Conservation (phyloP, 331 rosid genomes). For the Cydonia oblonga region DNA sequence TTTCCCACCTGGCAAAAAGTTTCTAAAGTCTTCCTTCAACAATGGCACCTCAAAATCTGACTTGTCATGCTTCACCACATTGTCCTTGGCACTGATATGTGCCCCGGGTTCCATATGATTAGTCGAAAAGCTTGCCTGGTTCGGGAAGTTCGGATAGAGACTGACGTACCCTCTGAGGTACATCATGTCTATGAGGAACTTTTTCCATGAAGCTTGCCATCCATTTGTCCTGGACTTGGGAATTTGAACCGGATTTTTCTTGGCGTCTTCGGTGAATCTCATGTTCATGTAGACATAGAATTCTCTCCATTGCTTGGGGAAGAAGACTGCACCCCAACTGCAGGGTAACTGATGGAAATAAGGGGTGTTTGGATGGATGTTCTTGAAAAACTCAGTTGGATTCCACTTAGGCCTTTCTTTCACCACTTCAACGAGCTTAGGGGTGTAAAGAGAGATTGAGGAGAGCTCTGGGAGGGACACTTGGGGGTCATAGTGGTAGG, state of each 20-base stretch:
- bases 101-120: conserved; percentile 99
- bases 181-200: conserved; percentile 97
- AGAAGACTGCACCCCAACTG: conserved; percentile 96
- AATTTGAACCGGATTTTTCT: conserved; percentile 81
- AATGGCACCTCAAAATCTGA: conserved; percentile 85
- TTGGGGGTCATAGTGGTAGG: conserved; percentile 87
- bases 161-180: conserved; percentile 89
- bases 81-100: conserved; percentile 87
- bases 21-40: conserved; percentile 54
- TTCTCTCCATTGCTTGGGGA: conserved; percentile 98
- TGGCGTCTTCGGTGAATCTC: conserved; percentile 82
- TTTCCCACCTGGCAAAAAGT: conserved; percentile 51
- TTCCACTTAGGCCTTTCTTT: conserved; percentile 95
- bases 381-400: conserved; percentile 66
- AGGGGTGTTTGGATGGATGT: conserved; percentile 76
- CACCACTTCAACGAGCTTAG: conserved; percentile 80
- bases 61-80: conserved; percentile 67
- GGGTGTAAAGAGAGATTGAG: conserved; percentile 91
- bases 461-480: conserved; percentile 76
- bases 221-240: conserved; percentile 93
- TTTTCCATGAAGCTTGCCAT: conserved; percentile 99
- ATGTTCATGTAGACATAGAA: conserved; percentile 91
- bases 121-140: conserved; percentile 86
- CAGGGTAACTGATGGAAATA: conserved; percentile 93
- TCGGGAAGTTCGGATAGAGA: conserved; percentile 91